Conservation (phyloP, 148 eudicot genomes). For the Rhododendron griersonianum region DNA sequence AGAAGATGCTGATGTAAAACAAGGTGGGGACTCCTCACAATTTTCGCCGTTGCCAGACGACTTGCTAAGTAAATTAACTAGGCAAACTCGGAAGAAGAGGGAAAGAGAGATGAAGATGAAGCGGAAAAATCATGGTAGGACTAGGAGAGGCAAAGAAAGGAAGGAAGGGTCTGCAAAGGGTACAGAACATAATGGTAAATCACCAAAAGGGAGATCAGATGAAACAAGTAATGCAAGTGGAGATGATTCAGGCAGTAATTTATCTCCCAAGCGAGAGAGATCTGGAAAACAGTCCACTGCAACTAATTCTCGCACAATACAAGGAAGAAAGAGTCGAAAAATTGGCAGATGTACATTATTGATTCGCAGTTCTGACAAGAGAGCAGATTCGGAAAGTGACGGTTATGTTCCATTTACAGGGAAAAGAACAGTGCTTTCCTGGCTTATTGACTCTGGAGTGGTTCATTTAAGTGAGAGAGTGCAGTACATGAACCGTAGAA, state of each 20-base stretch:
- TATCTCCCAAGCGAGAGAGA: conserved; percentile 19
- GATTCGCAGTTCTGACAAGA: conserved; percentile 70
- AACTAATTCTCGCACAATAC: conserved; percentile 32
- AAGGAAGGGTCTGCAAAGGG: conserved; percentile 38
- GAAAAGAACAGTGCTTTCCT: conserved; percentile 82
- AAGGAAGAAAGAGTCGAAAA: conserved; percentile 60
- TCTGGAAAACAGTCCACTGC: conserved; percentile 28
- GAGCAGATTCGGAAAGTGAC: conserved; percentile 51
- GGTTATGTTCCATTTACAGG: conserved; percentile 75
- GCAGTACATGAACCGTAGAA: conserved; percentile 82
- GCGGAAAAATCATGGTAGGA: conserved; percentile 42
- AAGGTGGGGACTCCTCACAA: conserved; percentile 33
- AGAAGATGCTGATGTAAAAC: conserved; percentile 35
- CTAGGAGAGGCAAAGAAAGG: conserved; percentile 32
- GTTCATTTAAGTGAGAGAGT: conserved; percentile 76
- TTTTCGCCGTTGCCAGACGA: conserved; percentile 71
- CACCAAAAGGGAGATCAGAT: conserved; percentile 36
- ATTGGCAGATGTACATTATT: conserved; percentile 82
- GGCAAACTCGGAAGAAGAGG: conserved; percentile 81
- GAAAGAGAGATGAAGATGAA: conserved; percentile 78
- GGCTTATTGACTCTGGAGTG: conserved; percentile 81
- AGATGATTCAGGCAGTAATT: conserved; percentile 34
- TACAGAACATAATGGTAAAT: conserved; percentile 44
- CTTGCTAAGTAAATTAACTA: conserved; percentile 63
- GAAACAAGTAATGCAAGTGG: conserved; percentile 29